Evolutionary conservation across 176 grass and related monocot species (phyloP), one percentile per base, ranked within the genome.

Genomic region (Aegilops longissima): DNA sequence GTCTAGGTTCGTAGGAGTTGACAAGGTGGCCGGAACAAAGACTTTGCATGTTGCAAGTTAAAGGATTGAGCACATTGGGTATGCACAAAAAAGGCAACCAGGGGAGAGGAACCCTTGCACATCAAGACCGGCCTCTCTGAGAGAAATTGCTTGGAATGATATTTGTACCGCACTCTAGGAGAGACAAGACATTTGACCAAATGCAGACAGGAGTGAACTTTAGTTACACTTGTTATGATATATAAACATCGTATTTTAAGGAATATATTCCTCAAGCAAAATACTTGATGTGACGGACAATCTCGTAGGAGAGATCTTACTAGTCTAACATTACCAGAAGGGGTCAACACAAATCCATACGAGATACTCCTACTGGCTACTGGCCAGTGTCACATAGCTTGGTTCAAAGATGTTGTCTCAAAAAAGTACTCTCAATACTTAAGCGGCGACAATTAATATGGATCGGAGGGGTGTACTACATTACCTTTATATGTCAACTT

Each of bases 61-160:
- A 16, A 12, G 3, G 27, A 54, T 54, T 68, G 21, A 51, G 68
- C 44, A 24, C 10, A 83, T 82, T 39, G n/a, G 35, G 70, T 58
- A 33, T 80, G 70, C 82, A 45, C 38, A 25, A 86, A 87, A 88
- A 86, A 78, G 71, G 38, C 1, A 8, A 9, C 74, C 56, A 87
- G 74, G 73, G 80, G 85, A 84, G 84, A 74, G 4, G 84, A 86
- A 83, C 66, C 58, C 80, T 87, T 87, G 12, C n/a, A 12, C 84
- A 83, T 45, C 79, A 79, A 56, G 40, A 59, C 36, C 10, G 14
- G 3, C 42, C 18, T 74, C 87, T 79, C 10, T 3, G 20, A 67
- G 82, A 39, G 36, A 21, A 82, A 52, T 52, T 52, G 49, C 49
- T 17, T 52, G 14, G 4, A 52, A 52, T 52, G 49, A 52, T 52